Conservation (phyloP, 768 basidiomycete species). For the Pisolithus sp. region DNA sequence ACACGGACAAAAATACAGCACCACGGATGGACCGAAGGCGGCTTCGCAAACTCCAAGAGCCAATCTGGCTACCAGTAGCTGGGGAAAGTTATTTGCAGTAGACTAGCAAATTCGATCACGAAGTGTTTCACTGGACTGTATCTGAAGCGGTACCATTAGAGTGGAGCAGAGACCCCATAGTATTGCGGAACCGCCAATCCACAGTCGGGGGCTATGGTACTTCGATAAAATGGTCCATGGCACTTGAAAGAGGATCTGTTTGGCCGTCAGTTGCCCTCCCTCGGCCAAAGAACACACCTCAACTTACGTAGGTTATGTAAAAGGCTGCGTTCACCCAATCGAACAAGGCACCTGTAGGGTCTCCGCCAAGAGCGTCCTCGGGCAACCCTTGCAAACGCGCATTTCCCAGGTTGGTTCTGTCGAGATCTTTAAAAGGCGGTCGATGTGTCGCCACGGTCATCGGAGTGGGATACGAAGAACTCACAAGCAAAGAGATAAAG, state of each 20-base stretch:
- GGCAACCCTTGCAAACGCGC: constrained; percentile 70
- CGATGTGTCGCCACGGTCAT: neutral
- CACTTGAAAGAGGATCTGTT: constrained; percentile 62
- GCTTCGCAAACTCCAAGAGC: constrained; percentile 31
- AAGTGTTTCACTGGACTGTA: neutral
- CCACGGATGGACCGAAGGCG: constrained; percentile 27
- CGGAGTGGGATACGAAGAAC: constrained; percentile 19
- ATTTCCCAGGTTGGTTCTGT: constrained; percentile 75
- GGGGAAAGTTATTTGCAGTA: constrained; percentile 18
- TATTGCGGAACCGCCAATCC: constrained; percentile 62
- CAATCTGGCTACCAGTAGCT: constrained; percentile 25
- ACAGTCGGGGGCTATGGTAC: constrained; percentile 58
- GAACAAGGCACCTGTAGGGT: constrained; percentile 61
- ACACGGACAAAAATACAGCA: constrained; percentile 25
- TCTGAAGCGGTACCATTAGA: constrained; percentile 45
- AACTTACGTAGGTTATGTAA: constrained; percentile 69
- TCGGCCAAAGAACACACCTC: neutral
- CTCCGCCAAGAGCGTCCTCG: constrained; percentile 58
- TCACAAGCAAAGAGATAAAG: constrained; percentile 72
- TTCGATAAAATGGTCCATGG: constrained; percentile 66
- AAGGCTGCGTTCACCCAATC: constrained; percentile 76
- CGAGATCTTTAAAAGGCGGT: constrained; percentile 39
- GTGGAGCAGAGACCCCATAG: constrained; percentile 73
- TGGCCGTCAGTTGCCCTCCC: neutral
- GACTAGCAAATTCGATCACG: constrained; percentile 14